Base-by-base conservation (phyloP, 805 yeast species). In the Pichia californica region DNA sequence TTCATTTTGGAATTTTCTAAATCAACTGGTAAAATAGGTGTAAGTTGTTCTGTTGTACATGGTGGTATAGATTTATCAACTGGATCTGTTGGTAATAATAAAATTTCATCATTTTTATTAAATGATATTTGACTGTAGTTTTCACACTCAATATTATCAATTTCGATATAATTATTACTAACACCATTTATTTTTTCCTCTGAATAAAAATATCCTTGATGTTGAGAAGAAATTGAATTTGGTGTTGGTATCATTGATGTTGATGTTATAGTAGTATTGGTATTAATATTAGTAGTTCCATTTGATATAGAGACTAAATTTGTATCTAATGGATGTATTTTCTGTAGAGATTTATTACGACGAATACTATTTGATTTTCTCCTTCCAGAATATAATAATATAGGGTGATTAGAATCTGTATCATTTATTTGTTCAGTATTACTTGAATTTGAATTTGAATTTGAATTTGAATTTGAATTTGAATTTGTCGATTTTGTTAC, bases 81-180 rank as follows among this genome's bases (percentile, higher is more conserved):
- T 3, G 63, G 60, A 19, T 53, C 54, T 7, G 36, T 44, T 8
- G 65, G 65, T 13, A 61, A 46, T 21, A 61, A 40, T 3, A 61
- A 40, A 30, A 58, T 46, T n/a, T 54, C 50, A 28, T 44, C 31
- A 19, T 33, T 23, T 13, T 23, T 15, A 7, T 20, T 27, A 27
- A 27, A 27, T 27, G 29, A 27, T 9, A 9, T 27, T 23, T 7
- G 9, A 23, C 25, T 23, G 6, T 7, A 23, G 9, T 3, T 23
- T 7, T 23, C 25, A 23, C 9, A 23, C 6, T 23, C 4, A 23
- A 7, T 9, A 23, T 23, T 23, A 23, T 23, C 25, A 23, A 9
- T 23, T 23, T 23, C 23, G 15, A 13, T 33, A 20, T 33, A 14
- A n/a, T 33, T 20, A 23, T 21, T 14, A n/a, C 13, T 9, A 16